Evolutionary conservation across 2,329 filamentous ascomycete species (phyloP), one percentile per base, ranked within the genome.

Genomic region (Aspergillus thermomutatus): DNA sequence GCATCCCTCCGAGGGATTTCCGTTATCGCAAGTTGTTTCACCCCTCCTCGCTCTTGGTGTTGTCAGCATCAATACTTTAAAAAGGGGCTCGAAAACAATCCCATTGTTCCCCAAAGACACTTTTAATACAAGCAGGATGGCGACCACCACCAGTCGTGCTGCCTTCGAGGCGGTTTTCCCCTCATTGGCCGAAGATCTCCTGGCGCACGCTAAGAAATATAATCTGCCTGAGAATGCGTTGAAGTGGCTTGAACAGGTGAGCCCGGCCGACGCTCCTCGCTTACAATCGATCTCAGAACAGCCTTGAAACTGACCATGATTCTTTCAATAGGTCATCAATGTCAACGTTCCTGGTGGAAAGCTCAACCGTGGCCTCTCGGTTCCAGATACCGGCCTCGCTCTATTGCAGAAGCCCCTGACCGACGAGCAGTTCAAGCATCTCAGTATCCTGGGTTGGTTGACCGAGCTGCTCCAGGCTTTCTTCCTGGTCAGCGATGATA

Each of bases 341-440:
- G 83, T 86, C 79, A 99, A 99, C 79, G 86, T 91, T 6, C 80
- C 94, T 53, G 94, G 94, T 66, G 94, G 94, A 73, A 99, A 99
- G 83, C 96, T 92, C 82, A 99, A 99, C 81, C 91, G 94, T 71
- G 94, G 94, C 79, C 95, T 99, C 86, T 97, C 92, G 49, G 93
- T 97, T 59, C 89, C 94, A 65, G 94, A 99, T 79, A 94, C 92
- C 49, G 87, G 88, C 63, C 88, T 91, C 63, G 81, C 94, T 68
- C 86, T 97, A 61, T 84, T 92, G 70, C 82, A 85, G 69, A 79
- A 83, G 66, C 80, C 89, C 54, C 86, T 97, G 63, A 84, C 80
- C 63, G 83, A 90, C 60, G 85, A 93, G 57, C 89, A 97, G 78
- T 96, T 92, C 82, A 94, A 95, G 81, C 82, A 90, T 66, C 83